Evolutionary conservation across 1,284 basidiomycete genomes (phyloP).

Genomic region (Pseudozyma flocculosa): DNA sequence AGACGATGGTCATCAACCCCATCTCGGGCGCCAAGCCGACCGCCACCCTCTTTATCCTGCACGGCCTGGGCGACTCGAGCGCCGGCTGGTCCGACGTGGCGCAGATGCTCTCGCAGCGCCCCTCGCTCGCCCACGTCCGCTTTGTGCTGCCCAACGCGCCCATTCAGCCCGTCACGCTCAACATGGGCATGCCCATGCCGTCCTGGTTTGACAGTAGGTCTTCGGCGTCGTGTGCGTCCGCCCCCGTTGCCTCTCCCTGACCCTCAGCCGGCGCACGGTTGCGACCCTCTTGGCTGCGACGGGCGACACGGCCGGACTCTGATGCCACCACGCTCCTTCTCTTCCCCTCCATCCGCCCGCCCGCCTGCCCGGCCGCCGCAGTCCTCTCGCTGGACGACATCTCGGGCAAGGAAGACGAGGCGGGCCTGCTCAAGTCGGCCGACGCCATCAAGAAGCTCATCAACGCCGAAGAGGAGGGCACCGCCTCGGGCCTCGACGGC

Average conservation of each 20-base stretch:
- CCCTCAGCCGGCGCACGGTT: too few species aligned
- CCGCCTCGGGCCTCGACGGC: conserved; percentile 38
- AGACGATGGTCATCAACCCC: conserved; percentile 51
- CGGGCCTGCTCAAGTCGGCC: conserved; percentile 45
- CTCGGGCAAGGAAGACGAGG: conserved; percentile 50
- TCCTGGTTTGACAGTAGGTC: conserved; percentile 57
- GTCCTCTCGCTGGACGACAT: conserved; percentile 45
- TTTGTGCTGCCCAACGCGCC: conserved; percentile 57
- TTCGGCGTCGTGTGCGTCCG: conserved; percentile 37
- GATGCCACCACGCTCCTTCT: too few species aligned
- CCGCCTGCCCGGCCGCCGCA: not conserved
- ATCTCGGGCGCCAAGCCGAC: conserved; percentile 44
- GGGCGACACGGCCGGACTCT: too few species aligned
- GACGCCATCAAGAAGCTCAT: conserved; percentile 46
- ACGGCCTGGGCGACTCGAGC: conserved; percentile 55
- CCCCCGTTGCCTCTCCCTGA: too few species aligned
- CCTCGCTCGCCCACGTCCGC: conserved; percentile 50
- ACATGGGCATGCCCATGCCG: conserved; percentile 57
- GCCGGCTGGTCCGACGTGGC: conserved; percentile 55
- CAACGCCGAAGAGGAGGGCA: conserved; percentile 48
- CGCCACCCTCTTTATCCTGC: conserved; percentile 53
- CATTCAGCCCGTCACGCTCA: conserved; percentile 53
- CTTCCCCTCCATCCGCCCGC: not conserved
- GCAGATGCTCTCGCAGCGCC: conserved; percentile 51
- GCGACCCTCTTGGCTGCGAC: not conserved